Evolutionary conservation across 306 rosid genomes (phyloP), one percentile per base, ranked within the genome.

Genomic region (Trifolium fragiferum): DNA sequence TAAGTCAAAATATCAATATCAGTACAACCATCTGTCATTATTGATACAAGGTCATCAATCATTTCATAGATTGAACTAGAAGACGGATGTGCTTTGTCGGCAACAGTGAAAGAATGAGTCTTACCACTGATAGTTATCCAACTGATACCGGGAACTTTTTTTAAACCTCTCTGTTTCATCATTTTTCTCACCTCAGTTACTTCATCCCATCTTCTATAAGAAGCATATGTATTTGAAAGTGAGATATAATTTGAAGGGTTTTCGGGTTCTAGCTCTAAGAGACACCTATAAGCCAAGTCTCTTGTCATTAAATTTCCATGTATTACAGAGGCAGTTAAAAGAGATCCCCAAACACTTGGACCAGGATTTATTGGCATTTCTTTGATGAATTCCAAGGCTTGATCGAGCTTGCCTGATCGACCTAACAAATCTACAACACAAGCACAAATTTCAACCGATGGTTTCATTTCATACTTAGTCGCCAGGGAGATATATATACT

Each of bases 331-430:
- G 92, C 90, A 74, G 84, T 71, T 63, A 86, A 82, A 77, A 89
- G 88, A 37, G 97, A 85, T 13, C 96, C 96, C 98, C 96, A 93
- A 64, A 88, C 86, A 78, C 96, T 85, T 54, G 93, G 89, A 66
- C 90, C 80, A 0, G 93, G 90, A 80, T 83, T 79, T 38, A 82
- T 51, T 12, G 85, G 84, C 96, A 93, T 93, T 20, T 59, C 63
- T 73, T 74, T 57, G 46, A 88, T 88, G 80, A 93, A 93, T 30
- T 82, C 63, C 11, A 88, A 72, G 33, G 92, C 93, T 78, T 51
- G 80, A 74, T 88, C 77, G n/a, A 91, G 92, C 81, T 84, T 75
- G 20, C 93, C 93, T 18, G 88, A 83, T 76, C 84, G 77, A 68
- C 90, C 92, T 38, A 93, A 74, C 89, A 93, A 74, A 76, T 93